phyloP scores from a whole-genome alignment of 768 basidiomycete genomes.

The Crucibulum laeve region DNA sequence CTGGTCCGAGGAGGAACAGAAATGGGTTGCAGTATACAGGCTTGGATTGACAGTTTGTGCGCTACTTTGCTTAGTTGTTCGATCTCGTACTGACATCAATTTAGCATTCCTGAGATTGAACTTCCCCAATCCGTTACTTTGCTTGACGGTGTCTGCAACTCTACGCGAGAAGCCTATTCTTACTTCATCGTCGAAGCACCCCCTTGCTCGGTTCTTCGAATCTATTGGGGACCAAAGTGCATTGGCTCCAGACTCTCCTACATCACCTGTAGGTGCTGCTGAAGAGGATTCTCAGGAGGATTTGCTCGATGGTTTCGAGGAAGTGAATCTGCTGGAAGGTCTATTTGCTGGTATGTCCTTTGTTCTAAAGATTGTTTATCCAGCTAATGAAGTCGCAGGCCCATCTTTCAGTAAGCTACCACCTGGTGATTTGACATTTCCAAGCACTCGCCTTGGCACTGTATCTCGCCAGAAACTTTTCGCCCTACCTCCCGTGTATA shows the following conservation, averaged over 20 bases:
- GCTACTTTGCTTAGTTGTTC: conserved; percentile 16
- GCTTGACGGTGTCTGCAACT: conserved; percentile 81
- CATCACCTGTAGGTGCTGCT: conserved; percentile 19
- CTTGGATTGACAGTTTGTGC: conserved; percentile 77
- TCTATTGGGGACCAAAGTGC: conserved; percentile 29
- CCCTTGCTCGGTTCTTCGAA: conserved; percentile 34
- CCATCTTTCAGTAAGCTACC: neutral
- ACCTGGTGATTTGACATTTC: conserved; percentile 40
- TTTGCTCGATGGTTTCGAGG: conserved; percentile 40
- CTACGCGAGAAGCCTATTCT: conserved; percentile 74
- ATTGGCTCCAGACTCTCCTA: conserved; percentile 29
- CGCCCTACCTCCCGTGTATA: conserved; percentile 48
- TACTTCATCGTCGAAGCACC: conserved; percentile 35
- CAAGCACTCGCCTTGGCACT: conserved; percentile 68
- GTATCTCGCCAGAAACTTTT: conserved; percentile 65
- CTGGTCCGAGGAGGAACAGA: conserved; percentile 53
- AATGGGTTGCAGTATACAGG: conserved; percentile 80
- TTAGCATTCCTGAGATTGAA: conserved; percentile 72
- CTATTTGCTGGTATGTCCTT: conserved; percentile 51
- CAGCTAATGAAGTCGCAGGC: neutral
- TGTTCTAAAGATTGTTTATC: neutral
- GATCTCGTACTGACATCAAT: conserved; percentile 6
- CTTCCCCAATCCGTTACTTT: conserved; percentile 72
- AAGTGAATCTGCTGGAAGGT: conserved; percentile 57
- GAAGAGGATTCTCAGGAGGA: conserved; percentile 29